A percentile compares a stretch with the other conserved stretches of the same genome.
phyloP scores from a whole-genome alignment of 202 grass and related monocot species.

The Cymbopogon flexuosus region DNA sequence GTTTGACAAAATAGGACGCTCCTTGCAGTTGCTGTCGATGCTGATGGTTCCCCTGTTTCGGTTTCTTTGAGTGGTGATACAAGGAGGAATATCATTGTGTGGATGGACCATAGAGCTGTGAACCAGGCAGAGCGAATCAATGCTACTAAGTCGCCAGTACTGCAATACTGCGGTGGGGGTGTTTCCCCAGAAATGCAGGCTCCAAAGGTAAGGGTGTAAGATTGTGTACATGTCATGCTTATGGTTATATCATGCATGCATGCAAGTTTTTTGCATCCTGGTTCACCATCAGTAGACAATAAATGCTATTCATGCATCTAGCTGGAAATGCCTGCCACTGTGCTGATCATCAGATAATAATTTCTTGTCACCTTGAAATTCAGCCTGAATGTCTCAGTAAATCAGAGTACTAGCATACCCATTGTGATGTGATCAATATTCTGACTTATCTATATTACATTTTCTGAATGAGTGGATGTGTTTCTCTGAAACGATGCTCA shows the following conservation, averaged over 20 bases:
- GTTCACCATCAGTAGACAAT: not conserved
- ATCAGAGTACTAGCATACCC: not conserved
- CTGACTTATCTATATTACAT: not conserved
- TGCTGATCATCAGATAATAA: not conserved
- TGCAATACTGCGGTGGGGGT: slow-evolving; percentile 83
- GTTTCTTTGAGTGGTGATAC: slow-evolving; percentile 79
- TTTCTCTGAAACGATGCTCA: not conserved
- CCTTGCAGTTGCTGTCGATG: slow-evolving; percentile 77
- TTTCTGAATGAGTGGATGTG: not conserved
- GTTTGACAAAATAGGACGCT: slow-evolving; percentile 4
- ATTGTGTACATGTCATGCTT: not conserved
- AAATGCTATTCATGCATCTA: not conserved
- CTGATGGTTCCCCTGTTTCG: slow-evolving; percentile 81
- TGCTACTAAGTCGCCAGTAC: slow-evolving; percentile 62
- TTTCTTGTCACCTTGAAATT: not conserved
- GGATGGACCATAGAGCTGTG: slow-evolving; percentile 97
- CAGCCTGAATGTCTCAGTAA: not conserved
- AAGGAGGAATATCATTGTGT: slow-evolving; percentile 89
- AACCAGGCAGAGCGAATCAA: slow-evolving; percentile 84
- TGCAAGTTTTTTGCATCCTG: slow-evolving; percentile 9
- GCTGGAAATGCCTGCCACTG: not conserved
- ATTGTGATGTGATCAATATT: not conserved
- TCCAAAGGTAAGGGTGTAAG: slow-evolving; percentile 55
- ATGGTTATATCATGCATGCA: not conserved
- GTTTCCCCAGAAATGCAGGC: slow-evolving; percentile 97